Percentiles rank a stretch among this genome's conserved stretches.
Evolutionary conservation across 1,284 basidiomycete genomes (phyloP).

Genomic region (Gymnopus androsaceus): DNA sequence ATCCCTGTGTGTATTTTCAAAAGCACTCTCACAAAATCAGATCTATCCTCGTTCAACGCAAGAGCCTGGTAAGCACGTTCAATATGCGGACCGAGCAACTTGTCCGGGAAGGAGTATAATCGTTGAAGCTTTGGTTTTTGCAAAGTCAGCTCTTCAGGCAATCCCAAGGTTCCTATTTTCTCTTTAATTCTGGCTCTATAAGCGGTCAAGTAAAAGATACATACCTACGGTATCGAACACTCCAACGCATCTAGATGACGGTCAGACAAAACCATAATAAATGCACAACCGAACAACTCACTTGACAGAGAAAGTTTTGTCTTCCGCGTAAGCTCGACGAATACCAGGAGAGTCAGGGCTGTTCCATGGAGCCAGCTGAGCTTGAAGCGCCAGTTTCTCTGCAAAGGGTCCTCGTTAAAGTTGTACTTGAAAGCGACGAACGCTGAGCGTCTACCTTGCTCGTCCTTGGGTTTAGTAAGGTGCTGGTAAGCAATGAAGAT

Average conservation of each 20-base stretch:
- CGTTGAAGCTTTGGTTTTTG: conserved; percentile 40
- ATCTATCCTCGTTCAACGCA: conserved; percentile 63
- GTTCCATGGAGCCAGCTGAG: conserved; percentile 54
- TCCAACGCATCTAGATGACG: conserved; percentile 56
- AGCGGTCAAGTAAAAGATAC: background rate
- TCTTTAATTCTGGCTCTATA: background rate
- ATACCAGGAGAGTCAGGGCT: conserved; percentile 51
- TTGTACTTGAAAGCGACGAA: background rate
- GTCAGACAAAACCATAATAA: conserved; percentile 7
- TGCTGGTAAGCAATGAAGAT: conserved; percentile 65
- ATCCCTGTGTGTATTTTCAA: no score
- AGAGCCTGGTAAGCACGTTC: conserved; percentile 66
- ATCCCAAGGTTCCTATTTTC: conserved; percentile 46
- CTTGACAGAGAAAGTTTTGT: conserved; percentile 61
- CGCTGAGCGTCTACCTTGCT: conserved; percentile 38
- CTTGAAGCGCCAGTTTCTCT: conserved; percentile 48
- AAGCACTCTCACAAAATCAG: conserved; percentile 55
- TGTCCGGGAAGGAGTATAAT: conserved; percentile 67
- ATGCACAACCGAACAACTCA: conserved; percentile 30
- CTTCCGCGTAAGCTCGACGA: conserved; percentile 45
- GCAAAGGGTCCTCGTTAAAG: background rate
- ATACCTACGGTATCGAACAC: conserved; percentile 73
- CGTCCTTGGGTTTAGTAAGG: conserved; percentile 52
- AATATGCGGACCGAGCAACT: conserved; percentile 60
- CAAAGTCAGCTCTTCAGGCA: conserved; percentile 62